Evolutionary conservation across 208 protist species (phyloP).

Genomic region (Leptomonas pyrrhocoris): DNA sequence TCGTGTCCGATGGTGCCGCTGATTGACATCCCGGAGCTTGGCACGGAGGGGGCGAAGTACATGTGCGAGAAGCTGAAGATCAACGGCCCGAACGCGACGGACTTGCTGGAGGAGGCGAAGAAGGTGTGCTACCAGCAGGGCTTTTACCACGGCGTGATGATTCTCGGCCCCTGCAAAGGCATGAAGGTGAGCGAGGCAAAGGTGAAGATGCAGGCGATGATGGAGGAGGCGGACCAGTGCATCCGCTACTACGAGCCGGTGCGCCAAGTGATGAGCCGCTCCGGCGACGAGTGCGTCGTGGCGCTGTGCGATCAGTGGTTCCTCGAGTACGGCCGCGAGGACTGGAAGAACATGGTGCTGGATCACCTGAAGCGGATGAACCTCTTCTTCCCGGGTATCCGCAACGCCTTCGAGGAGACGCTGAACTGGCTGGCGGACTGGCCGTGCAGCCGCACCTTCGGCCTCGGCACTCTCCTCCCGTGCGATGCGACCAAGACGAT

Average conservation of each 20-base stretch:
- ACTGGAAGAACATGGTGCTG: constrained; percentile 93
- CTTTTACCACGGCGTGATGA: constrained; percentile 98
- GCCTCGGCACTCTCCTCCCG: constrained; percentile 98
- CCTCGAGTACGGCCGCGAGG: constrained; percentile 98
- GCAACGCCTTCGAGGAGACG: constrained; percentile 92
- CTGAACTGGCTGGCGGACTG: constrained; percentile 99
- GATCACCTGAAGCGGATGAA: constrained; percentile 92
- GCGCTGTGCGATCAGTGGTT: constrained; percentile 99
- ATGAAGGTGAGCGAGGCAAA: constrained; percentile 96
- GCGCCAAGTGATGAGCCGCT: constrained; percentile 96
- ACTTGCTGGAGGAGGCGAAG: constrained; percentile 97
- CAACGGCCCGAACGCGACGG: constrained; percentile 94
- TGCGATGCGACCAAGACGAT: constrained; percentile 92
- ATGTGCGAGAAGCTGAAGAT: constrained; percentile 97
- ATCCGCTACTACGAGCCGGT: constrained; percentile 98
- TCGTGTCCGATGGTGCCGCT: constrained; percentile 95
- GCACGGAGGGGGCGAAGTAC: constrained; percentile 75
- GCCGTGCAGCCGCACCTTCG: constrained; percentile 99
- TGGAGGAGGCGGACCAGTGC: constrained; percentile 85
- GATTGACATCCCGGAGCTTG: constrained; percentile 95
- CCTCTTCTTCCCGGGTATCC: constrained; percentile 92
- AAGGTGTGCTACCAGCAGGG: constrained; percentile 97
- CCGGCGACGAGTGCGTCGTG: constrained; percentile 99
- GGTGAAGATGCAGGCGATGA: constrained; percentile 69
- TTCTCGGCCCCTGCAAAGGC: constrained; percentile 69